phyloP scores from a whole-genome alignment of 306 rosid species.

The Malus domestica region ASM211411v1 NC_041797.1:12507001-12507500 shows the following conservation, averaged over 20 bases:
- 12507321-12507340: slow-evolving; percentile 59
- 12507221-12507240: slow-evolving; percentile 16
- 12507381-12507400: slow-evolving; percentile 8
- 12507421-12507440: neutral
- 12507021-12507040: neutral
- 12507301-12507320: slow-evolving; percentile 60
- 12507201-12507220: slow-evolving; percentile 35
- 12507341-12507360: slow-evolving; percentile 58
- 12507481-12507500: neutral
- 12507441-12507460: neutral
- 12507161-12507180: slow-evolving; percentile 68
- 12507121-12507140: slow-evolving; percentile 72
- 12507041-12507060: too few relatives aligned
- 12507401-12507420: slow-evolving; percentile 1
- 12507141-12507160: slow-evolving; percentile 62
- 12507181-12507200: slow-evolving; percentile 57
- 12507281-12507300: slow-evolving; percentile 31
- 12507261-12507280: neutral
- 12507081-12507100: slow-evolving; percentile 1
- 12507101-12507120: slow-evolving; percentile 4
- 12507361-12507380: slow-evolving; percentile 84
- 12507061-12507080: neutral
- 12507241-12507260: neutral
- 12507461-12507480: neutral
- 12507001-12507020: neutral